Evolutionary conservation across 306 rosid species (phyloP).

Genomic region (Ceratonia siliqua): DNA sequence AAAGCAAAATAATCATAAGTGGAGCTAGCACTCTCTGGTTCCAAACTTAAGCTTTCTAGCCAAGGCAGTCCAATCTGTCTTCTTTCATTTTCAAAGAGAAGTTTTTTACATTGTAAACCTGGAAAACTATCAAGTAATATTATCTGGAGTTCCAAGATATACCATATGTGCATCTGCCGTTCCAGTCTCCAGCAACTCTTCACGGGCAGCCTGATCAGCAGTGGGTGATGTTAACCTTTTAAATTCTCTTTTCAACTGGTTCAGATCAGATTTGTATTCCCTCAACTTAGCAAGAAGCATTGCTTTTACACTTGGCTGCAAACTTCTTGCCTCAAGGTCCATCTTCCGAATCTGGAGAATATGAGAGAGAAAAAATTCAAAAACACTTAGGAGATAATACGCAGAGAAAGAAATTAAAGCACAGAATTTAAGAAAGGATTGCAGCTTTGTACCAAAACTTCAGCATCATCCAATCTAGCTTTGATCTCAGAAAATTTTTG

Average conservation of each 20-base stretch:
- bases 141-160: conserved; percentile 32
- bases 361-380: not conserved
- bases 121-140: conserved; percentile 26
- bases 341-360: conserved; percentile 76
- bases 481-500: conserved; percentile 70
- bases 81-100: not conserved
- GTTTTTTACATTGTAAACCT: not conserved
- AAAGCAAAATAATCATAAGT: not conserved
- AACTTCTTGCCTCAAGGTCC: conserved; percentile 90
- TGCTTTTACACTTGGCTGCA: conserved; percentile 82
- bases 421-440: not conserved
- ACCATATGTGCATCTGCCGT: conserved; percentile 60
- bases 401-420: not conserved
- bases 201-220: conserved; percentile 76
- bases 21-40: not conserved
- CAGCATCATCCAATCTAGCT: conserved; percentile 75
- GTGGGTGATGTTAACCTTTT: conserved; percentile 72
- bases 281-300: conserved; percentile 83
- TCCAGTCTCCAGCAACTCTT: conserved; percentile 74
- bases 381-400: conserved; percentile 11
- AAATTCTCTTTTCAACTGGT: conserved; percentile 71
- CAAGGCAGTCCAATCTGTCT: conserved; percentile 19
- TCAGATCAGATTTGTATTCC: conserved; percentile 87
- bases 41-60: conserved; percentile 12
- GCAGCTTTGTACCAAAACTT: conserved; percentile 60